Evolutionary conservation across 169 alveolate species (phyloP), one percentile per base, ranked within the genome.

Genomic region (Plasmodium reichenowi): DNA sequence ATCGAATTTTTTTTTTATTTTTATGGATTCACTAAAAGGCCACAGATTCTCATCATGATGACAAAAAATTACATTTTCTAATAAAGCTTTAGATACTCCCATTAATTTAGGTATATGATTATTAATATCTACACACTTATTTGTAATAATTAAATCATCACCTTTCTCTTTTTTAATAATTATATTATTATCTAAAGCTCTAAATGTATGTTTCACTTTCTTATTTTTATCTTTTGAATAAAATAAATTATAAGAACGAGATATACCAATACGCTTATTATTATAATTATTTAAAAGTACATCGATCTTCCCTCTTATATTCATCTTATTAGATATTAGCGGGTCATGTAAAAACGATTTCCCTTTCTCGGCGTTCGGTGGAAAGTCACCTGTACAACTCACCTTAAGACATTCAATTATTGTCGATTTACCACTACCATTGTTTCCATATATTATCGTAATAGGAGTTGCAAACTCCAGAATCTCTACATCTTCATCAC

Each of bases 361-460:
- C 13, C 99, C 99, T 64, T 96, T 96, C 26, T 96, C 95, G 12
- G 98, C 97, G 78, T 97, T 96, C 17, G 99, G 99, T 13, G 99
- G 99, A 90, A 98, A 94, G 26, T 97, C 97, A 5, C 99, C 99
- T 20, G 98, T 95, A 47, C 98, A 95, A 47, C 98, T 98, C 92
- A 96, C 95, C 74, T 97, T 96, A 52, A 98, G 94, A 88, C 99
- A 97, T 93, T 98, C 99, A 32, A 98, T 97, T 68, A 98, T 95
- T 6, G 99, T 98, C 95, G 99, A 98, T 92, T 98, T 98, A 6
- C 99, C 99, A 32, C 99, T 97, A 38, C 99, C 99, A 94, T 98
- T 98, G 59, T 97, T 98, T 52, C 99, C 99, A 15, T 97, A 98
- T 32, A 98, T 98, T 50, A 98, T 94, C 1, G 99, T 98, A 62